Conservation (phyloP, 768 basidiomycete species). For the Tulasnella sp. region DNA sequence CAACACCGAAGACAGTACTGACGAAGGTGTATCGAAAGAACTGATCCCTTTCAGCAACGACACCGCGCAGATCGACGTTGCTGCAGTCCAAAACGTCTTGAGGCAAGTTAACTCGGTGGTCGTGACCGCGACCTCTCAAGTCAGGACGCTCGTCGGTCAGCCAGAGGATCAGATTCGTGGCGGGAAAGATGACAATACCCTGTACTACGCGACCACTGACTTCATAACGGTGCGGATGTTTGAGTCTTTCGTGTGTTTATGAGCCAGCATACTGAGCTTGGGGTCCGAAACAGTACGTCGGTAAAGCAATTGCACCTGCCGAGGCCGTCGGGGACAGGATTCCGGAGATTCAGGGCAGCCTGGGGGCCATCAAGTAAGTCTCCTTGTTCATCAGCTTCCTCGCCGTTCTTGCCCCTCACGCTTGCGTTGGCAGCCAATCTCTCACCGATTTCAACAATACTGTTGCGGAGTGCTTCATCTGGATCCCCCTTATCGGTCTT, state of each 20-base stretch:
- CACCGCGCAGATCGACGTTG: background rate
- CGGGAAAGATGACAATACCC: background rate
- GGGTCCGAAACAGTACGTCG: background rate
- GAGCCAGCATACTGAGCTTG: background rate
- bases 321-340: background rate
- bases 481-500: background rate
- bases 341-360: background rate
- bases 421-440: no score
- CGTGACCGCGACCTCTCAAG: background rate
- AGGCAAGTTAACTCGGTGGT: background rate
- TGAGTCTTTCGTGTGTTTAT: no score
- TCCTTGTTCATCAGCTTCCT: background rate
- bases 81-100: background rate
- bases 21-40: background rate
- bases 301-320: background rate
- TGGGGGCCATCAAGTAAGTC: background rate
- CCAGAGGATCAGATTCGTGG: slow-evolving; percentile 1
- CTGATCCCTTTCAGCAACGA: background rate
- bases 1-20: background rate
- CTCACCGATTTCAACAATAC: no score
- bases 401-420: background rate
- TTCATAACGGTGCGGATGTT: background rate
- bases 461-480: background rate
- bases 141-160: background rate
- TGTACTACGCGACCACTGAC: background rate